Percentiles rank a stretch among this genome's conserved stretches.
phyloP scores from a whole-genome alignment of 2,329 filamentous ascomycete genomes.

The Talaromyces piceae region DNA sequence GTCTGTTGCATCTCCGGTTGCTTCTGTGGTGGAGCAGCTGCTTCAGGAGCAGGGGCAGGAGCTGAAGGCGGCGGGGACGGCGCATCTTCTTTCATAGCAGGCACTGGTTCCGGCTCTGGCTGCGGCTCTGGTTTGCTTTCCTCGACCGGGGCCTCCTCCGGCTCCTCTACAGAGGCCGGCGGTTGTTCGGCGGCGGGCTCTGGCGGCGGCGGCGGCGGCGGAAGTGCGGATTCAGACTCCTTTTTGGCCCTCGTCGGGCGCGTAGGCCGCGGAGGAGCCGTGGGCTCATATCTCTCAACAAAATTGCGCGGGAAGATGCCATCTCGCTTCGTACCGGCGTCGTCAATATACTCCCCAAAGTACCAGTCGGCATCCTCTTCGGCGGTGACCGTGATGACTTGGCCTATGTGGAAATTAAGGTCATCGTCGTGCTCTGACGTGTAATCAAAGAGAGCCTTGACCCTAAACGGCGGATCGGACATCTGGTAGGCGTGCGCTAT shows the following conservation, averaged over 20 bases:
- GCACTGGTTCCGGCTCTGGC: conserved; percentile 5
- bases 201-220: conserved; percentile 27
- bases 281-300: conserved; percentile 91
- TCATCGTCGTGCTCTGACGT: conserved; percentile 89
- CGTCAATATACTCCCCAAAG: conserved; percentile 76
- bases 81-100: conserved; percentile 14
- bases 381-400: conserved; percentile 89
- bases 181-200: conserved; percentile 25
- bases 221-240: conserved; percentile 41
- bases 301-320: conserved; percentile 96
- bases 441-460: conserved; percentile 95
- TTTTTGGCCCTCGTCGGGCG: conserved; percentile 63
- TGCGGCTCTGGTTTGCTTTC: conserved; percentile 19
- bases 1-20: conserved; percentile 20
- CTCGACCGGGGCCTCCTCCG: conserved; percentile 31
- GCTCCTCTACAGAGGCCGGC: conserved; percentile 22
- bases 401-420: conserved; percentile 73
- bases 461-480: conserved; percentile 71
- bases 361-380: conserved; percentile 95
- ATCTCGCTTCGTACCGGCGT: conserved; percentile 63
- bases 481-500: conserved; percentile 44
- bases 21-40: conserved; percentile 18
- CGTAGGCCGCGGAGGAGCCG: conserved; percentile 75
- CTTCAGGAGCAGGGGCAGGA: conserved; percentile 19
- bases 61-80: conserved; percentile 18